A percentile compares a stretch with the other conserved stretches of the same genome.
These are phyloP conservation scores for Stagonosporopsis rhizophila DNA, from an alignment of 2,329 filamentous ascomycete genomes.

Conservation along the genomic window DNA sequence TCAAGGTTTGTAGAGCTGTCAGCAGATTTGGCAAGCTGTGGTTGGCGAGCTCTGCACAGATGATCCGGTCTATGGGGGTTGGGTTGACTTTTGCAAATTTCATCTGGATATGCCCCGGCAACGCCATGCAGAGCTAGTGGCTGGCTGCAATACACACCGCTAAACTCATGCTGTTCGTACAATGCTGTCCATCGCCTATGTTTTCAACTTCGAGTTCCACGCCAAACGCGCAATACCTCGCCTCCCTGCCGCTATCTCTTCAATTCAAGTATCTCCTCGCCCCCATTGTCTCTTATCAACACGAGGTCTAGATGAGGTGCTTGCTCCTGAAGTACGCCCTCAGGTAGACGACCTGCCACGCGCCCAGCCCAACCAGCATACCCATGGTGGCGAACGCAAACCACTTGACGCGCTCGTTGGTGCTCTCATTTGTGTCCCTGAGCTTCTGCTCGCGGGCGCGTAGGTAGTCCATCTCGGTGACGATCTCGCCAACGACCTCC, in stretches of 20 bases:
- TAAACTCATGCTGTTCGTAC: slow-evolving; percentile 21
- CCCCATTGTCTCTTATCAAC: neutral
- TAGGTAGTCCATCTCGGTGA: slow-evolving; percentile 95
- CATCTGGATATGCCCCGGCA: slow-evolving; percentile 17
- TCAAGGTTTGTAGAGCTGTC: no score
- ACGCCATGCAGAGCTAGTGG: slow-evolving; percentile 15
- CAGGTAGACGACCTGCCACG: slow-evolving; percentile 97
- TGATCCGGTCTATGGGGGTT: no score
- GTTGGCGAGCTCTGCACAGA: no score
- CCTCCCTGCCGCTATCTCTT: neutral
- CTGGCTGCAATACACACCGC: slow-evolving; percentile 7
- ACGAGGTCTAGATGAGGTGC: slow-evolving; percentile 55
- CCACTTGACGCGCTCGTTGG: slow-evolving; percentile 98
- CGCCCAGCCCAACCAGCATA: slow-evolving; percentile 86
- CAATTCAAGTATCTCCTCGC: neutral
- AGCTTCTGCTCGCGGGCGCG: slow-evolving; percentile 89
- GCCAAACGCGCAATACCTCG: neutral
- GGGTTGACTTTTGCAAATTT: slow-evolving; percentile 4
- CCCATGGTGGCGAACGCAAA: slow-evolving; percentile 95
- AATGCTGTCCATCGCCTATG: slow-evolving; percentile 7
- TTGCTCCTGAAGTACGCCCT: slow-evolving; percentile 83
- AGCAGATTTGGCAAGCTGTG: no score
- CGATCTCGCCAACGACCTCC: slow-evolving; percentile 87
- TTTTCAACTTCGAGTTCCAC: neutral
- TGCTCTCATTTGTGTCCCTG: slow-evolving; percentile 98